Evolutionary conservation across 1,284 basidiomycete species (phyloP).

Genomic region (Trichosporon inkin): DNA sequence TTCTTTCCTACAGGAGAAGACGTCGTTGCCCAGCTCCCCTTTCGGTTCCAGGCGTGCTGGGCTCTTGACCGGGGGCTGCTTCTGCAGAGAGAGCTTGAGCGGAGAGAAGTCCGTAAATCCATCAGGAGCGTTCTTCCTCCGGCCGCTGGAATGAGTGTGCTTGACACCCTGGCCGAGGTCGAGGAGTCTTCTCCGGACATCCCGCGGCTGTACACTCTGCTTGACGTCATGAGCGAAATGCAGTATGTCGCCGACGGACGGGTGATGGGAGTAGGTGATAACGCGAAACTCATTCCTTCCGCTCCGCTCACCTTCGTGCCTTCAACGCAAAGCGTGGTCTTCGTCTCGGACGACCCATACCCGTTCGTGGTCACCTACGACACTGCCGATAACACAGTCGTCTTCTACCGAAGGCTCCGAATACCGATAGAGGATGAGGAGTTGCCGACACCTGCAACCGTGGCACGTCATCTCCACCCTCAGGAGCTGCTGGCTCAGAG

Average conservation of each 20-base stretch:
- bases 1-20: constrained; percentile 69
- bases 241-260: constrained; percentile 1
- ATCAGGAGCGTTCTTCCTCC: not conserved
- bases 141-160: constrained; percentile 23
- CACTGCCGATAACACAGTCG: constrained; percentile 26
- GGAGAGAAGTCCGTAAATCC: constrained; percentile 17
- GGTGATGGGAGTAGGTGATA: not conserved
- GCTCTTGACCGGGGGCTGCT: constrained; percentile 55
- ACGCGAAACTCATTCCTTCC: not conserved
- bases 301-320: constrained; percentile 1
- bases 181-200: constrained; percentile 62
- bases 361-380: constrained; percentile 37
- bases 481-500: constrained; percentile 30
- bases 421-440: constrained; percentile 16
- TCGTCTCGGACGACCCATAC: constrained; percentile 32
- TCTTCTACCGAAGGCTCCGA: constrained; percentile 35
- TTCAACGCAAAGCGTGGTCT: constrained; percentile 20
- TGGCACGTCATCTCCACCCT: constrained; percentile 25
- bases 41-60: constrained; percentile 72
- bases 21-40: constrained; percentile 75
- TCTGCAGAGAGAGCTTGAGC: constrained; percentile 61
- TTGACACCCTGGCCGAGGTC: constrained; percentile 57
- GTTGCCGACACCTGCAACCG: constrained; percentile 10
- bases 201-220: constrained; percentile 69
- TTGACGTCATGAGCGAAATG: constrained; percentile 6